Percentiles rank a stretch among this genome's conserved stretches.
Evolutionary conservation across 148 eudicot species (phyloP).

Genomic region (Limonium bicolor): DNA sequence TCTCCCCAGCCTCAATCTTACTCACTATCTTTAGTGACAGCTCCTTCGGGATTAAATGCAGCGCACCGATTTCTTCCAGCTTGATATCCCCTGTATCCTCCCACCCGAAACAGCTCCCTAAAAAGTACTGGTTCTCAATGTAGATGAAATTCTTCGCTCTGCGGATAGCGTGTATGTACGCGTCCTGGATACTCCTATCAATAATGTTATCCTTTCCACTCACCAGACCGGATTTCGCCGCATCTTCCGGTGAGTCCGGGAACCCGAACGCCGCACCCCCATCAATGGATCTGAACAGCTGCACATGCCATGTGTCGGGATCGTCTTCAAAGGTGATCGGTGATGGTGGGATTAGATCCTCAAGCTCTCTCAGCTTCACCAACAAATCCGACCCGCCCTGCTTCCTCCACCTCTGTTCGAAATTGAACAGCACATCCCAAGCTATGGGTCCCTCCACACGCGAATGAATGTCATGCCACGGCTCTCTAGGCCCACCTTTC

Average conservation of each 20-base stretch:
- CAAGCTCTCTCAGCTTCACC: slow-evolving; percentile 18
- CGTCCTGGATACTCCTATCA: slow-evolving; percentile 40
- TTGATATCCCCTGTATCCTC: slow-evolving; percentile 11
- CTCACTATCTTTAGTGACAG: slow-evolving; percentile 31
- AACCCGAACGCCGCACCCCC: slow-evolving; percentile 43
- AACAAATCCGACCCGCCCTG: slow-evolving; percentile 25
- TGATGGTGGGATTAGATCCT: slow-evolving; percentile 29
- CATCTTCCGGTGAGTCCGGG: slow-evolving; percentile 38
- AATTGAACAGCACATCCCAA: slow-evolving; percentile 39
- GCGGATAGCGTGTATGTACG: slow-evolving; percentile 33
- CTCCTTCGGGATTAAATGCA: slow-evolving; percentile 34
- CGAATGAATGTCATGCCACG: slow-evolving; percentile 48
- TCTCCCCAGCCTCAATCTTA: slow-evolving; percentile 34
- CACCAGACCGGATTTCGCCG: slow-evolving; percentile 23
- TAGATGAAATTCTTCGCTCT: slow-evolving; percentile 36
- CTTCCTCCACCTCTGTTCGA: slow-evolving; percentile 46
- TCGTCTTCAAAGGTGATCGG: slow-evolving; percentile 24
- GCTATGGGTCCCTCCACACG: slow-evolving; percentile 36
- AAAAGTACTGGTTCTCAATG: slow-evolving; percentile 36
- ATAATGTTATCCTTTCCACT: slow-evolving; percentile 34
- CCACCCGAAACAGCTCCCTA: slow-evolving; percentile 40
- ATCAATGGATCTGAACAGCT: slow-evolving; percentile 36
- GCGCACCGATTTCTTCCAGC: slow-evolving; percentile 18
- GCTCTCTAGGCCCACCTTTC: slow-evolving; percentile 56
- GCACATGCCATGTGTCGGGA: slow-evolving; percentile 30